These are phyloP conservation scores for Tetracladium maxilliforme DNA, from an alignment of 2,329 filamentous ascomycete species.

Conservation along the genomic window DNA sequence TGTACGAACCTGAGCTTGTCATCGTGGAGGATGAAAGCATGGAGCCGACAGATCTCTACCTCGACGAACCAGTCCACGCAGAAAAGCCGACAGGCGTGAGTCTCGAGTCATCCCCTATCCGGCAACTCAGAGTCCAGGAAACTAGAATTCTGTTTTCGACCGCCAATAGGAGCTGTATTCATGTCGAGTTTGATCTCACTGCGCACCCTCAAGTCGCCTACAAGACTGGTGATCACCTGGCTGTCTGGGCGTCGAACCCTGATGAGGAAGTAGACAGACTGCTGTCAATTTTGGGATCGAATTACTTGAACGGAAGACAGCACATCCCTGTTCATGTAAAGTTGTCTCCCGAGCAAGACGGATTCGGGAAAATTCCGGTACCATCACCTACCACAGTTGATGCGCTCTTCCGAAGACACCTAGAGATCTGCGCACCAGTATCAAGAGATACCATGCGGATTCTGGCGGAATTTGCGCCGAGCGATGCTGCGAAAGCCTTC, in stretches of 20 bases:
- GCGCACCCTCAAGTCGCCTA: conserved; percentile 8
- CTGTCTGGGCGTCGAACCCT: conserved; percentile 9
- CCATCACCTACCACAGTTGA: conserved; percentile 22
- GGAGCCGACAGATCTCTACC: conserved; percentile 7
- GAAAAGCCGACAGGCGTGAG: conserved; percentile 1
- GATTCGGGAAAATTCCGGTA: conserved; percentile 8
- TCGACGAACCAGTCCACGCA: conserved; percentile 5
- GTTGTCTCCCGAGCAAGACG: not conserved
- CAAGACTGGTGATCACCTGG: conserved; percentile 11
- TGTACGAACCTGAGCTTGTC: conserved; percentile 5
- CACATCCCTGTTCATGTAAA: conserved; percentile 4
- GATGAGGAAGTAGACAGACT: conserved; percentile 6
- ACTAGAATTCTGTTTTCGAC: conserved; percentile 4
- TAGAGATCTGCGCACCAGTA: conserved; percentile 27
- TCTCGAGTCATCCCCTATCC: conserved; percentile 4
- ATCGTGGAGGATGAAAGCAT: conserved; percentile 5
- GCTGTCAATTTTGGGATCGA: conserved; percentile 3
- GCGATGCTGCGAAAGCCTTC: conserved; percentile 12
- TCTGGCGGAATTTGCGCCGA: conserved; percentile 23
- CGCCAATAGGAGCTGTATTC: conserved; percentile 8
- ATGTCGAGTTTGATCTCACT: conserved; percentile 8
- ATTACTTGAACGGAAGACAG: conserved; percentile 2
- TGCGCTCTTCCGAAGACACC: conserved; percentile 25
- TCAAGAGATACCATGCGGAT: conserved; percentile 20
- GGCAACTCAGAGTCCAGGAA: conserved; percentile 3